Conservation (phyloP, 495 filamentous ascomycete genomes). For the Aspergillus wentii region DNA sequence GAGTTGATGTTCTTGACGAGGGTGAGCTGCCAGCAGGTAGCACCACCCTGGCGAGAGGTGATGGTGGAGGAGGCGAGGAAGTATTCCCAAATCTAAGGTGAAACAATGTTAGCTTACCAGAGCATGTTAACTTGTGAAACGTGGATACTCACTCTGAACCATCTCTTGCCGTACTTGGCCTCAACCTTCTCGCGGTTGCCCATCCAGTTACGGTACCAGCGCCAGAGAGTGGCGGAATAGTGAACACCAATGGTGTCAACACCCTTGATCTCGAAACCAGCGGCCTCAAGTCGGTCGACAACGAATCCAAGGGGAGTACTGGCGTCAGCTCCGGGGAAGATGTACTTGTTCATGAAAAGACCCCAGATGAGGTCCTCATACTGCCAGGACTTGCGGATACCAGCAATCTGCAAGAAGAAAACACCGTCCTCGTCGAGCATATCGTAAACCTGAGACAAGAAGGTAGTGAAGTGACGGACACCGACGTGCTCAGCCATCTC, state of each 20-base stretch:
- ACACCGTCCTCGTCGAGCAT: conserved; percentile 69
- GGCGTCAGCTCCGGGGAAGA: conserved; percentile 68
- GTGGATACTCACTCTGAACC: conserved; percentile 78
- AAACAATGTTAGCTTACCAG: conserved; percentile 9
- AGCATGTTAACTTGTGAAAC: neutral
- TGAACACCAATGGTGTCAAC: conserved; percentile 91
- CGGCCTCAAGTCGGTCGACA: conserved; percentile 59
- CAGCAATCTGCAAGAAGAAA: conserved; percentile 70
- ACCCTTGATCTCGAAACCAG: conserved; percentile 56
- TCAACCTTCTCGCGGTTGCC: conserved; percentile 91
- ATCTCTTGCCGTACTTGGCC: conserved; percentile 91
- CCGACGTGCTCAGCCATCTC: conserved; percentile 77
- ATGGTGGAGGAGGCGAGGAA: conserved; percentile 95
- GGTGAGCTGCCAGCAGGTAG: conserved; percentile 94
- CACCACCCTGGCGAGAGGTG: conserved; percentile 84
- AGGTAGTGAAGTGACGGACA: conserved; percentile 57
- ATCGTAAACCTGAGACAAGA: conserved; percentile 59
- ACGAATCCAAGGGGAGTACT: conserved; percentile 62
- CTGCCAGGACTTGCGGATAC: conserved; percentile 65
- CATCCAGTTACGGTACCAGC: conserved; percentile 99
- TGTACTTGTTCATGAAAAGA: conserved; percentile 74
- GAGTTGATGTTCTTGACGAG: conserved; percentile 98
- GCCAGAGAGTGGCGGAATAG: conserved; percentile 95
- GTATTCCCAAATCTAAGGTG: conserved; percentile 99
- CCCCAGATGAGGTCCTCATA: conserved; percentile 74